phyloP scores from a whole-genome alignment of 2,329 filamentous ascomycete genomes.

The Claviceps sp. region DNA sequence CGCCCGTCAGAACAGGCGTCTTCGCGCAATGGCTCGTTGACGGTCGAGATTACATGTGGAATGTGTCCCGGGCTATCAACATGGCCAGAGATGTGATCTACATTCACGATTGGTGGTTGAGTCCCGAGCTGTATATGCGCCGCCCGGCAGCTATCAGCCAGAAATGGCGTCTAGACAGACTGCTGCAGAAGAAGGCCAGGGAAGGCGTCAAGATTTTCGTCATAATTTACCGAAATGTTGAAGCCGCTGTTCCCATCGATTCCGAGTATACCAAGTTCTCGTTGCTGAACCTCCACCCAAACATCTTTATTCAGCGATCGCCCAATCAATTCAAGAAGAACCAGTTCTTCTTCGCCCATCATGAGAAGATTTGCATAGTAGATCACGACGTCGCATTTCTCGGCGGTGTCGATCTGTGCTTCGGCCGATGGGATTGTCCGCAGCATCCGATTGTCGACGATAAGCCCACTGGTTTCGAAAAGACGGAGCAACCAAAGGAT shows the following conservation, averaged over 20 bases:
- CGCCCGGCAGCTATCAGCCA: slow-evolving; percentile 90
- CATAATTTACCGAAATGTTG: slow-evolving; percentile 95
- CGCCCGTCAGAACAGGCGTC: slow-evolving; percentile 72
- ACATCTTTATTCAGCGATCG: slow-evolving; percentile 90
- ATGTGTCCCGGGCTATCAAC: slow-evolving; percentile 88
- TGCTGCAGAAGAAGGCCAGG: slow-evolving; percentile 84
- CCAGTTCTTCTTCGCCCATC: slow-evolving; percentile 98
- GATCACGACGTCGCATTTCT: slow-evolving; percentile 94
- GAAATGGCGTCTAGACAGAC: slow-evolving; percentile 88
- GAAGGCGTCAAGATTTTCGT: slow-evolving; percentile 97
- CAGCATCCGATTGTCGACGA: slow-evolving; percentile 86
- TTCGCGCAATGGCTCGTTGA: slow-evolving; percentile 96
- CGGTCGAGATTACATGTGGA: slow-evolving; percentile 98
- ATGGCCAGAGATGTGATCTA: slow-evolving; percentile 98
- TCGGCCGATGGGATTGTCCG: slow-evolving; percentile 93
- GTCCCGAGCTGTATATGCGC: slow-evolving; percentile 88
- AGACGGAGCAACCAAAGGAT: slow-evolving; percentile 61
- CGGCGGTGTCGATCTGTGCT: slow-evolving; percentile 90
- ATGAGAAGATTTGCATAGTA: slow-evolving; percentile 95
- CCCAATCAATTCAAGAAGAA: slow-evolving; percentile 98
- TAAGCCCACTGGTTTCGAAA: slow-evolving; percentile 88
- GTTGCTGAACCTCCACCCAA: slow-evolving; percentile 84
- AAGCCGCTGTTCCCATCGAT: slow-evolving; percentile 92
- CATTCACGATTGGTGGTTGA: slow-evolving; percentile 99
- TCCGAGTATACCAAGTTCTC: slow-evolving; percentile 98